Evolutionary conservation across 2,329 filamentous ascomycete genomes (phyloP).

Genomic region (Hypoxylon sp.): DNA sequence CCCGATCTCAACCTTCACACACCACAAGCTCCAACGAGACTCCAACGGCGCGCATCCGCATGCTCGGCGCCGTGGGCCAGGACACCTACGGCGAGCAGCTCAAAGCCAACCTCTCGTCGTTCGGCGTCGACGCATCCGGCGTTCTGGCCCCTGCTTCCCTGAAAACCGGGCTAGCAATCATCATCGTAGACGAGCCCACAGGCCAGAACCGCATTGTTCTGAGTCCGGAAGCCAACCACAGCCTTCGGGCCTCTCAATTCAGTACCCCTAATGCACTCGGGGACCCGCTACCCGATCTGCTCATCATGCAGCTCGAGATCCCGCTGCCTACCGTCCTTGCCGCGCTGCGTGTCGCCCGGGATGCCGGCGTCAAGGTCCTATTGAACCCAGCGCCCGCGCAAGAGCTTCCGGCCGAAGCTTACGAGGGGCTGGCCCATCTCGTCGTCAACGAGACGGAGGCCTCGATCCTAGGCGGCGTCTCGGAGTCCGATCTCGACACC

Average conservation of each 20-base stretch:
- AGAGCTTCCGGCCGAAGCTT: conserved; percentile 75
- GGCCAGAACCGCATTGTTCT: conserved; percentile 85
- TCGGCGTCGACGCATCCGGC: conserved; percentile 73
- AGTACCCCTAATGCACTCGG: conserved; percentile 49
- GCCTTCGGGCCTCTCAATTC: conserved; percentile 58
- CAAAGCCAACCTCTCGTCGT: conserved; percentile 68
- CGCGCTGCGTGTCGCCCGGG: conserved; percentile 67
- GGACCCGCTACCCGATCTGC: conserved; percentile 67
- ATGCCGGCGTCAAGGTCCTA: conserved; percentile 72
- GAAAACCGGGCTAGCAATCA: conserved; percentile 80
- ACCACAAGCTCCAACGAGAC: conserved; percentile 54
- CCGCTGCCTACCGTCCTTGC: conserved; percentile 75
- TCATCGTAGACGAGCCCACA: conserved; percentile 79
- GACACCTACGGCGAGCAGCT: conserved; percentile 76
- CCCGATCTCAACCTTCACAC: conserved; percentile 65
- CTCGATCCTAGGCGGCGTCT: conserved; percentile 74
- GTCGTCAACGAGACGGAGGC: conserved; percentile 95
- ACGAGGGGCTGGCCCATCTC: conserved; percentile 79
- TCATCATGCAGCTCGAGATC: conserved; percentile 85
- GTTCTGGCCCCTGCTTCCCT: conserved; percentile 61
- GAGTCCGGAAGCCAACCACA: conserved; percentile 78
- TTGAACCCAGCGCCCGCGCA: conserved; percentile 89
- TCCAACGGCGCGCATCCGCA: conserved; percentile 66
- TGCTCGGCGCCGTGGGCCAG: conserved; percentile 81
- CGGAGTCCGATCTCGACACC: conserved; percentile 64